Base-by-base conservation (phyloP, 345 rosid species). In the Salix suchowensis region DNA sequence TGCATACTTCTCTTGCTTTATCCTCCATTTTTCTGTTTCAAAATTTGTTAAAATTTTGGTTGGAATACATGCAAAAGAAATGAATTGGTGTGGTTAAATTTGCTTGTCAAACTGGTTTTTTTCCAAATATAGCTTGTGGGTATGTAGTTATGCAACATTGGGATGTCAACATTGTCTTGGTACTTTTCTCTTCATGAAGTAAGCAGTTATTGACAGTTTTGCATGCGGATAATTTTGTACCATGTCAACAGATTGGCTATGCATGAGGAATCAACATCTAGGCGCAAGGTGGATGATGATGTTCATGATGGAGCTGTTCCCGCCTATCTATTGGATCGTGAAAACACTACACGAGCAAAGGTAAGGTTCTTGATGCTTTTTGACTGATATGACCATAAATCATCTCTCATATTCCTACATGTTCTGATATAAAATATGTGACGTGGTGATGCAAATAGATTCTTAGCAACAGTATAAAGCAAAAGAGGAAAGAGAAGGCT, bases 221-320 rank as follows among this genome's bases (percentile, higher is more conserved):
- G 34, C 18, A 28, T 77, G 44, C 67, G 60, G 30, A 26, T 39
- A 7, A 9, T 34, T 67, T 73, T 76, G 30, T 30, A 61, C 68
- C 37, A 3, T 82, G 24, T 73, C 26, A 40, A 78, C 81, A 96
- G 98, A 46, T 85, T 96, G 92, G 90, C 88, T 34, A 91, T 91
- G 98, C 98, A 96, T 10, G 98, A 92, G 70, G 99, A 96, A 84
- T 93, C 97, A 70, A 78, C 93, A 28, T 84, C 87, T 60, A 87
- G 97, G 82, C 90, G 99, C 73, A 91, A 91, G 81, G 89, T 84
- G 73, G 99, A 90, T 74, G 98, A 94, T 71, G 83, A 96, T 54
- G 97, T 96, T 64, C 88, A 82, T 15, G 95, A 96, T n/a, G 99
- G 98, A 82, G 98, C 98, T 81, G 79, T 91, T 84, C 99, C 99